Conservation (phyloP, 2,329 filamentous ascomycete species). For the Clarireedia paspali region DNA sequence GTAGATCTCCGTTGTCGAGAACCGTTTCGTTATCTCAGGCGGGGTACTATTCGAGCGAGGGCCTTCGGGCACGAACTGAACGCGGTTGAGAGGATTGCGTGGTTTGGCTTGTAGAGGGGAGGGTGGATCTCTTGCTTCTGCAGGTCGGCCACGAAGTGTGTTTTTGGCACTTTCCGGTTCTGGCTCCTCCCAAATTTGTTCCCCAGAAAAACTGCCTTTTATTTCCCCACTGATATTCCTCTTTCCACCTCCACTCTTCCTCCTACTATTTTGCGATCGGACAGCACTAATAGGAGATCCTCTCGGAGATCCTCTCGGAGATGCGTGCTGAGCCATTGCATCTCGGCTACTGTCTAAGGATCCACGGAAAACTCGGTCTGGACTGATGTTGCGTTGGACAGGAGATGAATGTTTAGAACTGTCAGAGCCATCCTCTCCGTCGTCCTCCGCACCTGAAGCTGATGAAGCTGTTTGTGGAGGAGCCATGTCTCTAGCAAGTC, state of each 20-base stretch:
- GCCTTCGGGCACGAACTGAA: constrained; percentile 40
- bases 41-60: constrained; percentile 37
- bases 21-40: constrained; percentile 35
- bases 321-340: constrained; percentile 5
- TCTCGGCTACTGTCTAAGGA: constrained; percentile 21
- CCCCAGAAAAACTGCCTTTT: constrained; percentile 57
- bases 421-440: constrained; percentile 3
- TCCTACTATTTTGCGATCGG: constrained; percentile 11
- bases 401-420: constrained; percentile 16
- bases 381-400: constrained; percentile 29
- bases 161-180: constrained; percentile 36
- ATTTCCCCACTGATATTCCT: constrained; percentile 65
- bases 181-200: constrained; percentile 87
- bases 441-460: constrained; percentile 30
- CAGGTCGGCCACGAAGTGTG: constrained; percentile 15
- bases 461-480: constrained; percentile 27
- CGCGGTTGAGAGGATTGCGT: constrained; percentile 57
- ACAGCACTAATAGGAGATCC: constrained; percentile 21
- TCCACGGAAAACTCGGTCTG: constrained; percentile 12
- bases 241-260: constrained; percentile 29
- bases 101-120: constrained; percentile 49
- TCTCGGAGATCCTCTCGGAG: constrained; percentile 23
- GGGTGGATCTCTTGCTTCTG: constrained; percentile 27
- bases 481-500: constrained; percentile 24
- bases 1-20: constrained; percentile 62